A percentile compares a stretch with the other conserved stretches of the same genome.
Evolutionary conservation across 2,329 filamentous ascomycete genomes (phyloP).

Genomic region (Alternaria ventricosa): DNA sequence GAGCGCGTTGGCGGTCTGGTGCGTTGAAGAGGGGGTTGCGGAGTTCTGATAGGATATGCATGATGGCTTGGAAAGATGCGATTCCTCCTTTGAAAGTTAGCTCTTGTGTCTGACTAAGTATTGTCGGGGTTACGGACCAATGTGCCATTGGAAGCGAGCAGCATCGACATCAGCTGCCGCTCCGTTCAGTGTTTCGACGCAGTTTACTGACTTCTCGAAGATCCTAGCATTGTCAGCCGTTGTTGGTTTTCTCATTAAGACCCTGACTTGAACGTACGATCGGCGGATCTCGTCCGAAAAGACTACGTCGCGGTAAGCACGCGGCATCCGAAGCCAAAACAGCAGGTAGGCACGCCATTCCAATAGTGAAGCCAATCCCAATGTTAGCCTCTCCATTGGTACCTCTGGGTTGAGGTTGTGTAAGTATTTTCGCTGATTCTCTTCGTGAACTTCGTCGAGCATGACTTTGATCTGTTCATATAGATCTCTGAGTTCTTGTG

Average conservation of each 20-base stretch:
- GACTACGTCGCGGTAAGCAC: slow-evolving; percentile 45
- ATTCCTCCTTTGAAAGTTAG: slow-evolving; percentile 35
- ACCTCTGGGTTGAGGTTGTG: slow-evolving; percentile 40
- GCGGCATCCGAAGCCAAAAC: slow-evolving; percentile 50
- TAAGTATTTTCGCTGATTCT: slow-evolving; percentile 42
- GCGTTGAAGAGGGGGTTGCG: slow-evolving; percentile 45
- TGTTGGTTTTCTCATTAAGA: not conserved
- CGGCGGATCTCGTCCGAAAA: slow-evolving; percentile 44
- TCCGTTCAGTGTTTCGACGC: slow-evolving; percentile 46
- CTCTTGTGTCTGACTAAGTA: not conserved
- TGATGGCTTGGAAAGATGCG: slow-evolving; percentile 47
- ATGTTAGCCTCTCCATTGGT: slow-evolving; percentile 39
- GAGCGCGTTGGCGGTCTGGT: slow-evolving; percentile 44
- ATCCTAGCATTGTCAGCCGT: slow-evolving; percentile 31
- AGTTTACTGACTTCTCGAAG: slow-evolving; percentile 49
- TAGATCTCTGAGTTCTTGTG: slow-evolving; percentile 41
- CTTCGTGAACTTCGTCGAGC: slow-evolving; percentile 45
- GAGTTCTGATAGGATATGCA: slow-evolving; percentile 49
- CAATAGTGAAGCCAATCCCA: slow-evolving; percentile 41
- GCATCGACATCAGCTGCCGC: slow-evolving; percentile 44
- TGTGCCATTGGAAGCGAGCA: slow-evolving; percentile 49
- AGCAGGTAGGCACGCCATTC: slow-evolving; percentile 49
- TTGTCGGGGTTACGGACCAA: slow-evolving; percentile 27
- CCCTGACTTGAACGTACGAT: slow-evolving; percentile 32
- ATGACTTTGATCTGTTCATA: slow-evolving; percentile 47